phyloP scores from a whole-genome alignment of 164 flowering plant species.

The Brasenia schreberi region DNA sequence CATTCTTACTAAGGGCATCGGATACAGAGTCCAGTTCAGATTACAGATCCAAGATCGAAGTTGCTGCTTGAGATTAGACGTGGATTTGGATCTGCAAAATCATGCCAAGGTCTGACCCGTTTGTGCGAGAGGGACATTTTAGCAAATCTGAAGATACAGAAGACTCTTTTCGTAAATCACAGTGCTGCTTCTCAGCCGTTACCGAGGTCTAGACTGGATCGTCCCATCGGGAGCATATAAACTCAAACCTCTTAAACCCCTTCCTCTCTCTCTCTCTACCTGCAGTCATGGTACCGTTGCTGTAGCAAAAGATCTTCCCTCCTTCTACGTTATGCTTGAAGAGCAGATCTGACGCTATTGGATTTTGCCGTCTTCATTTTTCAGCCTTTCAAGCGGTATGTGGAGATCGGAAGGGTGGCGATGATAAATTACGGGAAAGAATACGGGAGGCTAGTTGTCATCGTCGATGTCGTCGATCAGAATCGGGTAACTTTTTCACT shows the following conservation, averaged over 20 bases:
- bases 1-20: no score
- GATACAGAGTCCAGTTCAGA: no score
- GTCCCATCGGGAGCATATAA: background rate
- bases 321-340: background rate
- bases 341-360: background rate
- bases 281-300: background rate
- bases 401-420: conserved; percentile 16
- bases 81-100: background rate
- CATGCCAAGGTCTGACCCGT: no score
- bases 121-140: no score
- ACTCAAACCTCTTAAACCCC: background rate
- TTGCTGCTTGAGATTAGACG: background rate
- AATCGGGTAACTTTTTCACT: conserved; percentile 4
- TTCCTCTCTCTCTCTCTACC: background rate
- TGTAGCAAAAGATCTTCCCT: background rate
- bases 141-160: background rate
- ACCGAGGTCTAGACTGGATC: background rate
- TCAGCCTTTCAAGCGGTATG: conserved; percentile 14
- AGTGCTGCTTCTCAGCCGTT: background rate
- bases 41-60: background rate
- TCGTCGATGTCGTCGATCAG: conserved; percentile 13
- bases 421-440: conserved; percentile 14
- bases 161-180: background rate
- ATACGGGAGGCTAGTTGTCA: conserved; percentile 13
- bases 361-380: background rate